Base-by-base conservation (phyloP, 1,284 basidiomycete genomes). In the Leccinum fallax region DNA sequence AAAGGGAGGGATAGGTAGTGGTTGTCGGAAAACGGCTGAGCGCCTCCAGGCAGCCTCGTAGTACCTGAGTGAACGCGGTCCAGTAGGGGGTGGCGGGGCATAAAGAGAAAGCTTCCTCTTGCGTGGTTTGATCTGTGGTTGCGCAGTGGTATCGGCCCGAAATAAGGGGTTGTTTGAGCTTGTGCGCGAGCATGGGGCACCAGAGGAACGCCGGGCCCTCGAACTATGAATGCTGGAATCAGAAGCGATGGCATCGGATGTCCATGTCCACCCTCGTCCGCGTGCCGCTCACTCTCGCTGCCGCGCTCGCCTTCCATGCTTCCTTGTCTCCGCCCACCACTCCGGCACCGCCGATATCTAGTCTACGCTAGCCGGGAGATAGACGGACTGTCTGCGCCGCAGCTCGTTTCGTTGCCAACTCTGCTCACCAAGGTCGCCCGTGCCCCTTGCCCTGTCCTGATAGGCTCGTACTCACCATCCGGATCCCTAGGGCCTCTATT, bases 31-130 rank as follows among this genome's bases (percentile, higher is more conserved):
- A 40, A 62, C n/a, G 64, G 65, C n/a, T 6, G 74, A 68, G 40
- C 78, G 76, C 40, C 86, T 76, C 88, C 87, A 88, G 26, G 77
- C 77, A 13, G 77, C 80, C 1, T 82, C 78, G 67, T 84, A 88
- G 53, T 80, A 74, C 67, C 72, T 81, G 60, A 89, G 77, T 1
- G 83, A 78, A 4, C 78, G 28, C 28, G 28, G 86, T 57, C 84
- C 83, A 10, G 77, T 71, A 0, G 80, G 80, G 0, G 87, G 86
- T 2, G 87, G 85, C 2, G 36, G 62, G 2, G 55, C 60, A 32
- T 75, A 75, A 51, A 76, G 55, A 4, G 74, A 76, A 28, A 61
- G 36, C 8, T 58, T 73, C 24, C 63, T 66, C 43, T 40, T 64
- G 28, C 58, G 67, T 64, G 49, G 55, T 53, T 61, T 67, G 53